Base-by-base conservation (phyloP, 176 grass and related monocot species). In the Musa troglodytarum region DNA sequence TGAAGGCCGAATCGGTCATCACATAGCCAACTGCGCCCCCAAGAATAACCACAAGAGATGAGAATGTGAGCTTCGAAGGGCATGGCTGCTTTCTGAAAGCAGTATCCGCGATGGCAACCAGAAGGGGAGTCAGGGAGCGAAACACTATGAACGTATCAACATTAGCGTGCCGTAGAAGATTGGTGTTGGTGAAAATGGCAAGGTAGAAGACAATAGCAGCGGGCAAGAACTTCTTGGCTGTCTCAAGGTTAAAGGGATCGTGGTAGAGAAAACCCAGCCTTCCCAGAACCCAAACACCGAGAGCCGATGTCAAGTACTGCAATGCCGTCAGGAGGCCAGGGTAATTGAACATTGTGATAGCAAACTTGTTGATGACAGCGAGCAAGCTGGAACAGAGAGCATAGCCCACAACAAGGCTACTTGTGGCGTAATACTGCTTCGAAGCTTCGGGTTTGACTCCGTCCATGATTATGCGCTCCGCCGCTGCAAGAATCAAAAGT, bases 371-470 rank as follows among this genome's bases (percentile, higher is more conserved):
- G 49, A 72, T 52, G 70, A 72, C 20, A 2, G 16, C n/a, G n/a
- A 72, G 70, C 50, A 72, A 72, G 34, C 70, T 72, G 11, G 70
- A 72, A 24, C 49, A 53, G 50, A 72, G 19, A 34, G 70, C 70
- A 13, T 72, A 72, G 19, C 70, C 70, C 6, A 72, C 9, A 24
- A 72, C 70, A 11, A 72, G 70, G 70, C 70, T 53, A 53, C 50
- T 72, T 2, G 70, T 72, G 3, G 70, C 11, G 20, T 52, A 23
- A 23, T 54, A 54, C 16, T 53, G 70, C 19, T 54, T 72, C n/a
- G 70, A 53, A 53, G 50, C 34, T 21, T 53, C 70, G 13, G 53
- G 11, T 22, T 72, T 72, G 51, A 72, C 49, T 43, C 14, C 29
- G 66, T 9, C 66, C 66, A 69, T 69, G 29, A 19, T 17, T 69